Evolutionary conservation across 495 filamentous ascomycete genomes (phyloP), one percentile per base, ranked within the genome.

Genomic region (Xylaria castorea): DNA sequence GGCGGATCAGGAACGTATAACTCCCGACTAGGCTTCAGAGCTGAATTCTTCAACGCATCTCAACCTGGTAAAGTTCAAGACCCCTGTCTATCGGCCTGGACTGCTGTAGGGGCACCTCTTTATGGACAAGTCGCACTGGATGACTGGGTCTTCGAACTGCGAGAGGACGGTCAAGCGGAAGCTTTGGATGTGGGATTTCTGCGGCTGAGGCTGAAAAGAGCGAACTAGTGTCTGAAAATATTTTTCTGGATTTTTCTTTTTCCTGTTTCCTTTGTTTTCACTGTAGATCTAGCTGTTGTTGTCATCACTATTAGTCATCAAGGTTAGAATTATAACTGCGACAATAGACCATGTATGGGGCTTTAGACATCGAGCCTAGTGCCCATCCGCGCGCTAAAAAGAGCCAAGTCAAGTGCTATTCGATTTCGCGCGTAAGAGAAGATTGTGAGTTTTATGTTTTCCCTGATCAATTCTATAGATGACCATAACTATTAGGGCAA

Each of bases 101-200:
- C 75, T 8, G 61, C 66, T 1, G 67, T 82, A 2, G 84, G 82
- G 57, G 70, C 69, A 0, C 36, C 69, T 3, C 63, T 77, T 2
- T 86, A 86, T 70, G 81, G 81, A 1, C 74, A 72, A 60, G 64
- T 82, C 22, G 80, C 78, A 2, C n/a, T 83, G 3, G 82, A 84
- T 75, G 82, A 86, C 20, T 83, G 84, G 75, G 77, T 83, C 9
- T 80, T 86, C 64, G 66, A 79, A 5, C 7, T 85, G 66, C 74
- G 81, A 73, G 60, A 75, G 6, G 51, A 73, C 42, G 80, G 81
- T 2, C 18, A 70, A 58, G 84, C 75, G 0, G 55, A 77, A 25
- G 72, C 74, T 32, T 65, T 84, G 8, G 79, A 79, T 3, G 75
- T 81, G 9, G 66, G 79, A 11, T 77, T 74, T 1, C 68, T 84